A percentile compares a stretch with the other conserved stretches of the same genome.
Conservation (phyloP, 169 alveolate species). For the Eimeria acervulina region DNA sequence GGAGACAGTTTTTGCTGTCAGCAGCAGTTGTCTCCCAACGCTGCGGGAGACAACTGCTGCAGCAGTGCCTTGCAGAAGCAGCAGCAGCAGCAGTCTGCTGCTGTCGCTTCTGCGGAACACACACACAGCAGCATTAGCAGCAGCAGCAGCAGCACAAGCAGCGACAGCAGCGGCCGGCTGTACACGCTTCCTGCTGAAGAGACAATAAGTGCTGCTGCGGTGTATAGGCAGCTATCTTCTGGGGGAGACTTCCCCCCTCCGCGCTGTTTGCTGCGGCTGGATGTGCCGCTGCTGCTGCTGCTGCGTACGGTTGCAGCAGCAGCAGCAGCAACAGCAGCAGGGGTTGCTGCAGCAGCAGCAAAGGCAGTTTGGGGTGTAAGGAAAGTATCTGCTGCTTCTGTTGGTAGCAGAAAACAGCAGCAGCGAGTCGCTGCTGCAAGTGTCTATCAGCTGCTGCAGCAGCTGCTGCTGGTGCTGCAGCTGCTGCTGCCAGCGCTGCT, state of each 20-base stretch:
- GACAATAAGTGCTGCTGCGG: background rate
- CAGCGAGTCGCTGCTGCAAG: background rate
- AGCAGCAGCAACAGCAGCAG: background rate
- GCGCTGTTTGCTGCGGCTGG: conserved; percentile 46
- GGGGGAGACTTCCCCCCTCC: conserved; percentile 24
- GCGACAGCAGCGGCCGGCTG: background rate
- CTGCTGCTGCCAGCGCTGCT: too few species aligned
- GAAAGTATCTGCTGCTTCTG: background rate
- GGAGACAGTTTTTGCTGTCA: background rate
- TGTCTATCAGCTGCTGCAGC: too few species aligned
- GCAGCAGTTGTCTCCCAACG: background rate
- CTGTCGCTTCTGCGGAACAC: conserved; percentile 4
- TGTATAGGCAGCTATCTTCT: conserved; percentile 11
- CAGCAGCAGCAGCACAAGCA: background rate
- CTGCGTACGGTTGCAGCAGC: background rate
- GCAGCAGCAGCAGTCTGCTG: background rate
- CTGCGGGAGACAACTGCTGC: background rate
- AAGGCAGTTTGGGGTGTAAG: background rate
- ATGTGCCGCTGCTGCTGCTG: conserved; percentile 25
- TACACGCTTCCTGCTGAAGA: conserved; percentile 13
- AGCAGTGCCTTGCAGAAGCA: background rate
- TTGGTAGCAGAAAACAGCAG: background rate
- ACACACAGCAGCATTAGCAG: conserved; percentile 7
- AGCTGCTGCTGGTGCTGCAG: too few species aligned
- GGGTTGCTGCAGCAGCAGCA: background rate